phyloP scores from a whole-genome alignment of 352 stramenopile species.

The Phytophthora sansomeana region DNA sequence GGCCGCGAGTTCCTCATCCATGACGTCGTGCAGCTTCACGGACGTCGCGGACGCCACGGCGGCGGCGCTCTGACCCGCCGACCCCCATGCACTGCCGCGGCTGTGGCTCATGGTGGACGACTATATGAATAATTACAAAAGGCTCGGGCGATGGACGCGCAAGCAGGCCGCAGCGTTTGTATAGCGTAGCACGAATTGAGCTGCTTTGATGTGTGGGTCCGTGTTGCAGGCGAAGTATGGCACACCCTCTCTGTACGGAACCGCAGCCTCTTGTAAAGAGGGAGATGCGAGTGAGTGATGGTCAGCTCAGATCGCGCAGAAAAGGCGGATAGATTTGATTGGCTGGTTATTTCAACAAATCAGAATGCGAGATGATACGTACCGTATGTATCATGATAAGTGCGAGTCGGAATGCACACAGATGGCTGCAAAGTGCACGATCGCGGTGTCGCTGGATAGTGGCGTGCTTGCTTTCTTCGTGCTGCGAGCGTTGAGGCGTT shows the following conservation, averaged over 20 bases:
- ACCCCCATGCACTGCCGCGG: constrained; percentile 15
- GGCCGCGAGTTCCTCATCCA: constrained; percentile 73
- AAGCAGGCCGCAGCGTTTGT: background rate
- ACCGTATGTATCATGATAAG: background rate
- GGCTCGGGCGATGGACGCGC: background rate
- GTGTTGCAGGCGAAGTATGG: background rate
- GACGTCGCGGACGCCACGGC: constrained; percentile 29
- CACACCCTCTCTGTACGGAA: constrained; percentile 1
- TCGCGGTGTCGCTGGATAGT: constrained; percentile 15
- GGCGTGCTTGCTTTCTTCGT: background rate
- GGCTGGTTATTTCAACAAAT: background rate
- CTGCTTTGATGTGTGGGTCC: constrained; percentile 24
- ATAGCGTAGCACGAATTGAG: constrained; percentile 15
- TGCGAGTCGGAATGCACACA: constrained; percentile 10
- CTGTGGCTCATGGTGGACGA: constrained; percentile 21
- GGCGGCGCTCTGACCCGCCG: background rate
- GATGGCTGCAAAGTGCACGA: constrained; percentile 11
- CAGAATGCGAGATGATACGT: background rate
- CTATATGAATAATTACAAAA: constrained; percentile 15
- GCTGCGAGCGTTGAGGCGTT: constrained; percentile 6
- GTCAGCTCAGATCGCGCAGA: background rate
- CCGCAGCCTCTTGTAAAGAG: background rate
- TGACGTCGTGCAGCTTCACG: constrained; percentile 71
- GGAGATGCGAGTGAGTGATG: constrained; percentile 4
- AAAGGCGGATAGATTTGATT: background rate